These are phyloP conservation scores for Cronartium quercuum DNA, from an alignment of 1,284 basidiomycete species.

Conservation along the genomic window DNA sequence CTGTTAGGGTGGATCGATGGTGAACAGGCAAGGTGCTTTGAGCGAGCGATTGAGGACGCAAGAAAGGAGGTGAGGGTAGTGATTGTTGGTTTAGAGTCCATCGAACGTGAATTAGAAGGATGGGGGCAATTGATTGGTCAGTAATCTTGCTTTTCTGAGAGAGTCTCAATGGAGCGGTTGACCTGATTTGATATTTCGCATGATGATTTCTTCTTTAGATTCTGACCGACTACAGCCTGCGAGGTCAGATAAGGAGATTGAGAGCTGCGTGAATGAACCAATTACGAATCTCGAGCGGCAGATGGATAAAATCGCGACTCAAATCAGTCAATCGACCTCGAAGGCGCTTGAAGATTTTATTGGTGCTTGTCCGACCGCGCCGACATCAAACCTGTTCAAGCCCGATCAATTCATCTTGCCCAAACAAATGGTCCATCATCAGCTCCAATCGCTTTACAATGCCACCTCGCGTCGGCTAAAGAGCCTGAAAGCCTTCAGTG, in stretches of 20 bases:
- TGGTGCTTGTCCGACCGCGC: slow-evolving; percentile 19
- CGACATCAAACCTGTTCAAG: slow-evolving; percentile 18
- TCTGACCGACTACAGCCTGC: slow-evolving; percentile 10
- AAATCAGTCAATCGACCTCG: slow-evolving; percentile 6
- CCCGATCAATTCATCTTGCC: slow-evolving; percentile 35
- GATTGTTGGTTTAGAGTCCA: neutral
- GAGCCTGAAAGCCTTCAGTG: neutral
- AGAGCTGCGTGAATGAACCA: slow-evolving; percentile 2
- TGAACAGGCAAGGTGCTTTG: slow-evolving; percentile 3
- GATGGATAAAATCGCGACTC: slow-evolving; percentile 8
- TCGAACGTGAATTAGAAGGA: slow-evolving; percentile 9
- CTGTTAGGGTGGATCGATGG: slow-evolving; percentile 22
- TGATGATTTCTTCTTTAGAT: neutral
- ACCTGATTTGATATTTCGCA: neutral
- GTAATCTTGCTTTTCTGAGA: neutral
- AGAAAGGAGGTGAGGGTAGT: neutral
- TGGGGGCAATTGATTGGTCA: slow-evolving; percentile 8
- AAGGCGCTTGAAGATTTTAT: slow-evolving; percentile 24
- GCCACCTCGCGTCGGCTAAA: slow-evolving; percentile 6
- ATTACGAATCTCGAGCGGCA: neutral
- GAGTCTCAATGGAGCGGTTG: neutral
- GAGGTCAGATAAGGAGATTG: slow-evolving; percentile 5
- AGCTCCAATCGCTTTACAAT: slow-evolving; percentile 22
- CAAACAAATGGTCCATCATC: slow-evolving; percentile 36
- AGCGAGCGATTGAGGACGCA: slow-evolving; percentile 7